These are phyloP conservation scores for Cordyceps farinosa DNA, from an alignment of 2,329 filamentous ascomycete species.

Conservation along the genomic window DNA sequence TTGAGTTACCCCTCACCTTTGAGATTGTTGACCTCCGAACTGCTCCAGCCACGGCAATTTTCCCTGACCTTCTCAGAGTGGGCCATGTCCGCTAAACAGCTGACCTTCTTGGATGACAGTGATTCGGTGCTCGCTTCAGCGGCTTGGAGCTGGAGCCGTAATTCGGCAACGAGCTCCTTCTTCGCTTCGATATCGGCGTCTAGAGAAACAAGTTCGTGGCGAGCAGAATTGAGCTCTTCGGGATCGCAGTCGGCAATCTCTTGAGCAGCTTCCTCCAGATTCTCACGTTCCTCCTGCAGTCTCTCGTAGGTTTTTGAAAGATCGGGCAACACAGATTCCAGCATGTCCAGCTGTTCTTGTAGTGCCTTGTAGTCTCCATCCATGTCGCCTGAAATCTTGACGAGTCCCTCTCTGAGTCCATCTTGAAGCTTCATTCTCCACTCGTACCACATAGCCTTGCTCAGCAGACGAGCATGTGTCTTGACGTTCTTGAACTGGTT, in stretches of 20 bases:
- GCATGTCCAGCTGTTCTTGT: slow-evolving; percentile 61
- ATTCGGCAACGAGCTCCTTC: slow-evolving; percentile 60
- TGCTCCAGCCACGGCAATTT: slow-evolving; percentile 85
- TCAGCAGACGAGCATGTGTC: slow-evolving; percentile 81
- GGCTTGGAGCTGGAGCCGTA: slow-evolving; percentile 64
- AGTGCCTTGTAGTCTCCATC: slow-evolving; percentile 66
- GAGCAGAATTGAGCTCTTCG: slow-evolving; percentile 68
- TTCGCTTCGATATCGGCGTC: slow-evolving; percentile 69
- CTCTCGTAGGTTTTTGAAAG: slow-evolving; percentile 58
- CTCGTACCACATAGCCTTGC: slow-evolving; percentile 97
- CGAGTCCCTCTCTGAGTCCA: slow-evolving; percentile 75
- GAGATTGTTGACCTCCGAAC: slow-evolving; percentile 72
- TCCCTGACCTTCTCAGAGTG: slow-evolving; percentile 81
- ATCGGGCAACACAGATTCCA: slow-evolving; percentile 64
- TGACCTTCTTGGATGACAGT: slow-evolving; percentile 62
- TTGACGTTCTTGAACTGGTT: slow-evolving; percentile 98
- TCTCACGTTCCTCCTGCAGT: slow-evolving; percentile 61
- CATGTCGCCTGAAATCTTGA: slow-evolving; percentile 74
- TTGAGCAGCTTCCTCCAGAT: slow-evolving; percentile 66
- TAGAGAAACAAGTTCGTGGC: slow-evolving; percentile 61
- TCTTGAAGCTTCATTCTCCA: slow-evolving; percentile 88
- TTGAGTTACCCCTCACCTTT: slow-evolving; percentile 54
- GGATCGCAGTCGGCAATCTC: slow-evolving; percentile 79
- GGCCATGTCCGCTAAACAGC: slow-evolving; percentile 69
- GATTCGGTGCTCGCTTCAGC: slow-evolving; percentile 63